Evolutionary conservation across 1,284 basidiomycete species (phyloP), one percentile per base, ranked within the genome.

Genomic region (Lentinus polychrous): DNA sequence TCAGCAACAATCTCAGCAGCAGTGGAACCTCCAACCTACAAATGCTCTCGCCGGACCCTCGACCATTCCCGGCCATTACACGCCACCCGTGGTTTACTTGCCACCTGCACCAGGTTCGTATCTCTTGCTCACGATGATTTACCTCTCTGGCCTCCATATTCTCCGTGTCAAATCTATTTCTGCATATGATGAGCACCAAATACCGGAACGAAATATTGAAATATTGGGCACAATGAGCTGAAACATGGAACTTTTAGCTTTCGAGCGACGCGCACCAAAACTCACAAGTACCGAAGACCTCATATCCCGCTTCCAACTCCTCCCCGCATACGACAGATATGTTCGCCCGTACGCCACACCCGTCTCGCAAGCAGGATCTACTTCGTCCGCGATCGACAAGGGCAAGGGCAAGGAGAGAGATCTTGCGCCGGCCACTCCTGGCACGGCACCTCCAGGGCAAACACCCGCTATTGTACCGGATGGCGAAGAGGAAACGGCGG

Each of bases 281-380:
- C 73, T 88, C 48, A 65, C 73, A 39, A 83, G 83, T 66, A 87
- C 86, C 2, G 78, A 89, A 56, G 86, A 89, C 65, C 78, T 89
- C 46, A 70, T 89, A 50, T 67, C 74, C 37, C 81, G 82, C 51
- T 84, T 89, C 57, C 67, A 75, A 43, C 76, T 89, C 32, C 72
- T 80, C 43, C 60, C 79, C 8, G 79, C 83, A 12, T 89, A 89
- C 62, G 81, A 89, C 69, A 84, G 81, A 59, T 83, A 89, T 60
- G 86, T 89, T 42, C 73, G 79, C 17, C 74, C 78, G 20, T 68
- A 71, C 58, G 59, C 62, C 22, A 45, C 61, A 44, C 63, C 60
- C 43, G 62, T 59, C 43, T 62, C 52, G 27, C 8, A 24, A n/a
- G 20, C 56, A 34, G 49, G 55, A 63, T 27, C 27, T 4, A 27